Base-by-base conservation (phyloP, 2,329 filamentous ascomycete genomes). In the Hypoxylon sp. region DNA sequence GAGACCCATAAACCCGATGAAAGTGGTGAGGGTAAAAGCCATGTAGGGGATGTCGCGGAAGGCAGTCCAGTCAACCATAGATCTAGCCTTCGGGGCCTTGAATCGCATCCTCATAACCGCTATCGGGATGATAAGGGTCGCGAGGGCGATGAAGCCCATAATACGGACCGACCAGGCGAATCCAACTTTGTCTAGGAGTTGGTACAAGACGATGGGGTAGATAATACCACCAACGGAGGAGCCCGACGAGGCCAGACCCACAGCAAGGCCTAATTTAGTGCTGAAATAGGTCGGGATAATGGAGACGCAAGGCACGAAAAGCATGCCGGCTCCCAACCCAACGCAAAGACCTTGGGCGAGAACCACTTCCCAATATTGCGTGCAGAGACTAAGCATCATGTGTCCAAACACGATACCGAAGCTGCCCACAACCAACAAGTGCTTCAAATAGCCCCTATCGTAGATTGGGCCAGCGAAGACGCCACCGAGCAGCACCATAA, bases 1-100 rank as follows among this genome's bases (percentile, higher is more conserved):
- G 0, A 84, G 71, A 1, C 80, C 78, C 70, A 78, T 81, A 74
- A 83, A 82, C n/a, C 81, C 81, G 24, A 75, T 37, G 26, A 73
- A 59, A 4, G 66, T 67, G 2, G 62, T 63, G 14, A 77, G 72
- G 13, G 80, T 75, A 66, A 75, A 75, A 52, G 76, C 51, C 13
- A 79, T 70, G 59, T 82, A 85, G 6, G 81, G 74, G 3, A 70
- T 44, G 37, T 85, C 83, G 24, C 66, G 77, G 64, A 85, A 82
- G 0, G 82, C 81, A 1, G 72, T 74, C 73, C 73, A 77, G 55
- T 85, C 83, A 2, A 84, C 69, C 0, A 83, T 33, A 1, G 80
- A 79, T 1, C 81, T 81, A 1, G 75, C 67, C 48, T 77, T 81
- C 3, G 80, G 75, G 0, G 78, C 80, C 37, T 78, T 79, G 11